Percentiles rank a stretch among this genome's conserved stretches.
These are phyloP conservation scores for Aspergillus oerlinghausenensis DNA, from an alignment of 2,329 filamentous ascomycete species.

Conservation along the genomic window DNA sequence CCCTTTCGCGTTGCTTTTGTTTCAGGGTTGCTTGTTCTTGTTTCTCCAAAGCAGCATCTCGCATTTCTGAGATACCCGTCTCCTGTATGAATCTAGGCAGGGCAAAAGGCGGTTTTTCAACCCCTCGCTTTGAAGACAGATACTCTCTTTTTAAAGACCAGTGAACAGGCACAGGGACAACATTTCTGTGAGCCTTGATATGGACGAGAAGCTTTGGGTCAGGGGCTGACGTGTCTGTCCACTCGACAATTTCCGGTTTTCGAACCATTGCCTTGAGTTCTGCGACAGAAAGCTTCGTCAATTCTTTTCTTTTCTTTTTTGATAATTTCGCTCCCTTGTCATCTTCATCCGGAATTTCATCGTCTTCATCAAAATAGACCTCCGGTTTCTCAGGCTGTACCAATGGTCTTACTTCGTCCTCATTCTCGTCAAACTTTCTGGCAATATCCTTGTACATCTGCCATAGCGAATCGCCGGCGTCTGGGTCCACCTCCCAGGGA, in stretches of 20 bases:
- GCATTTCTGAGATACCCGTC: conserved; percentile 96
- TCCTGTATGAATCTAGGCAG: conserved; percentile 96
- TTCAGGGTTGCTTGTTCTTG: conserved; percentile 88
- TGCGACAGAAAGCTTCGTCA: conserved; percentile 88
- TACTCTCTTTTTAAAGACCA: conserved; percentile 98
- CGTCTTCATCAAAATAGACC: conserved; percentile 76
- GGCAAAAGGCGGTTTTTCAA: conserved; percentile 90
- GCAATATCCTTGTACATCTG: conserved; percentile 81
- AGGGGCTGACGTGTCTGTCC: conserved; percentile 89
- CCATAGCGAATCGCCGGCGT: conserved; percentile 71
- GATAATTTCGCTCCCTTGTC: conserved; percentile 67
- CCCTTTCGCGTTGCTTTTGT: conserved; percentile 90
- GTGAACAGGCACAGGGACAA: conserved; percentile 88
- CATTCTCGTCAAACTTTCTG: conserved; percentile 66
- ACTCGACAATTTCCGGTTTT: conserved; percentile 92
- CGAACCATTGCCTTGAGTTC: conserved; percentile 88
- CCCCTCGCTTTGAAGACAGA: conserved; percentile 90
- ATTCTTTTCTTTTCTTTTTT: conserved; percentile 89
- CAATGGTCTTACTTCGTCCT: conserved; percentile 59
- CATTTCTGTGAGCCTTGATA: conserved; percentile 91
- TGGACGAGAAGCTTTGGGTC: conserved; percentile 87
- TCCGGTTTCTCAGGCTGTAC: conserved; percentile 76
- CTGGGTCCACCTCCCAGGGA: conserved; percentile 40
- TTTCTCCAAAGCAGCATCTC: conserved; percentile 92
- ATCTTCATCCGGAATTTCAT: conserved; percentile 77